These are phyloP conservation scores for Auriscalpium orientale DNA, from an alignment of 768 basidiomycete genomes.

Conservation along the genomic window DNA sequence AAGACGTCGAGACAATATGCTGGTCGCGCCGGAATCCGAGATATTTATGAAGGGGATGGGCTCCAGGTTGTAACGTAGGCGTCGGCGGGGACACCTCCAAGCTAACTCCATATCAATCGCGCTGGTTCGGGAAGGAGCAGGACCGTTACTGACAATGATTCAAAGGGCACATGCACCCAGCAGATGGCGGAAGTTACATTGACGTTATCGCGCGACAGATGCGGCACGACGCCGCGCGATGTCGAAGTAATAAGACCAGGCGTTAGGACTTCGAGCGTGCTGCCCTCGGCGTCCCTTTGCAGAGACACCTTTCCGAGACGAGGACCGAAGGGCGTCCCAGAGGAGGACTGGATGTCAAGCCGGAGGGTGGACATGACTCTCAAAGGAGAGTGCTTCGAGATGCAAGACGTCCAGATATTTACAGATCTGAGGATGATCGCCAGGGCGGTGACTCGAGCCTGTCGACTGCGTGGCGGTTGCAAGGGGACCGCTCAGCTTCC, in stretches of 20 bases:
- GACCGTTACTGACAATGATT: slow-evolving; percentile 56
- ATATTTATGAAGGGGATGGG: slow-evolving; percentile 54
- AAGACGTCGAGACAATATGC: slow-evolving; percentile 51
- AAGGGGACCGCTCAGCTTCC: too few relatives aligned
- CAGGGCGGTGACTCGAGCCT: too few relatives aligned
- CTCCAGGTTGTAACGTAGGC: slow-evolving; percentile 48
- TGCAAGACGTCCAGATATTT: neutral
- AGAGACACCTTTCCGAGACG: slow-evolving; percentile 7
- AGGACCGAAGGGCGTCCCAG: slow-evolving; percentile 5
- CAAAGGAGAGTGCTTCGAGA: neutral
- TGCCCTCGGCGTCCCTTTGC: neutral
- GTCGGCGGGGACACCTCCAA: slow-evolving; percentile 61
- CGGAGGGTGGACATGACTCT: slow-evolving; percentile 1
- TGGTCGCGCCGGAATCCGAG: slow-evolving; percentile 43
- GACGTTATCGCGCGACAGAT: slow-evolving; percentile 61
- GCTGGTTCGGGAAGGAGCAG: neutral
- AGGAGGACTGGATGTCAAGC: neutral
- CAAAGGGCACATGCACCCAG: slow-evolving; percentile 70
- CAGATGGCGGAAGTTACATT: slow-evolving; percentile 38
- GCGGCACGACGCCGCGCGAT: slow-evolving; percentile 68
- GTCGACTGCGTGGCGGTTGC: too few relatives aligned
- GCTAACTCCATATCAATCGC: slow-evolving; percentile 26
- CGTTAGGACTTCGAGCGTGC: slow-evolving; percentile 38
- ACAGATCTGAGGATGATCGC: too few relatives aligned
- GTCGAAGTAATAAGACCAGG: slow-evolving; percentile 57